These are phyloP conservation scores for Phytophthora citrophthora DNA, from an alignment of 352 stramenopile genomes.

Conservation along the genomic window DNA sequence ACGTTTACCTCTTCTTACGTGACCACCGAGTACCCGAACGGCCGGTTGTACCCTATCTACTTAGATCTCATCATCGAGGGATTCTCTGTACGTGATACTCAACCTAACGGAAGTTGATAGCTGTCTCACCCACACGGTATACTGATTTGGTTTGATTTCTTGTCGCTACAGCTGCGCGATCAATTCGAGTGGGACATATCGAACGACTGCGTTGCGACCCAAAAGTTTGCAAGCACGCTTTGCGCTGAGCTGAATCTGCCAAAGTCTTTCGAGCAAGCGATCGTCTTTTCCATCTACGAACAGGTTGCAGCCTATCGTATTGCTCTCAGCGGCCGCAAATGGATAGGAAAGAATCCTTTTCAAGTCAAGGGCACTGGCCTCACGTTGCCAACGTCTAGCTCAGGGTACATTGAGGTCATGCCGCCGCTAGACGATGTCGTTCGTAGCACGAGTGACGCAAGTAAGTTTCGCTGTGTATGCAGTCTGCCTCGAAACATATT, in stretches of 20 bases:
- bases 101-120: background rate
- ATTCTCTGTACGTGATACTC: slow-evolving; percentile 50
- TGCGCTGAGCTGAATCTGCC: slow-evolving; percentile 69
- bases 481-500: too few relatives aligned
- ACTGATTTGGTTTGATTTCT: too few relatives aligned
- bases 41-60: slow-evolving; percentile 67
- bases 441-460: slow-evolving; percentile 50
- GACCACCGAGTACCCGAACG: slow-evolving; percentile 18
- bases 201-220: slow-evolving; percentile 49
- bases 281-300: slow-evolving; percentile 78
- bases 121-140: background rate
- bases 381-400: slow-evolving; percentile 23
- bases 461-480: slow-evolving; percentile 24
- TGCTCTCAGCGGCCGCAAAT: slow-evolving; percentile 51
- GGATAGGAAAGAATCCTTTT: slow-evolving; percentile 64
- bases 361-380: slow-evolving; percentile 28
- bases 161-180: slow-evolving; percentile 49
- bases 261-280: slow-evolving; percentile 57
- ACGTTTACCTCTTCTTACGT: slow-evolving; percentile 59
- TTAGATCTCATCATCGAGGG: slow-evolving; percentile 76
- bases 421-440: slow-evolving; percentile 59
- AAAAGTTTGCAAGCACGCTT: slow-evolving; percentile 62
- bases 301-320: slow-evolving; percentile 73
- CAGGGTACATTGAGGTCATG: slow-evolving; percentile 62
- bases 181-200: slow-evolving; percentile 85